Evolutionary conservation across 2,329 filamentous ascomycete genomes (phyloP).

Genomic region (Graphilbum fragrans): DNA sequence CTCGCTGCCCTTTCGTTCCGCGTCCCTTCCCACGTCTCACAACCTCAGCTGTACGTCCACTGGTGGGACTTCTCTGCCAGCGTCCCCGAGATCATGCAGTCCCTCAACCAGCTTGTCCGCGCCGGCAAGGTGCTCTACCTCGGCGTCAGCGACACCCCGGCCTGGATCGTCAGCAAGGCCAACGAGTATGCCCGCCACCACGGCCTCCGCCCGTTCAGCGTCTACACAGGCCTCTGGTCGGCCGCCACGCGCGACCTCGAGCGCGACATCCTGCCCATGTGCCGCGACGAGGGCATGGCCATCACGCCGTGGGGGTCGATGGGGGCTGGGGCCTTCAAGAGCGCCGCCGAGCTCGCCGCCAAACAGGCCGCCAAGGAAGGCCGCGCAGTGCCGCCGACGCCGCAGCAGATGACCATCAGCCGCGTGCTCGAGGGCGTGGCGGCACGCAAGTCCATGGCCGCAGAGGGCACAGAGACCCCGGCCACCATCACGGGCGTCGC

Average conservation of each 20-base stretch:
- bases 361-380: conserved; percentile 17
- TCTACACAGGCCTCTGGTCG: conserved; percentile 56
- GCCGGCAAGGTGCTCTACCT: conserved; percentile 46
- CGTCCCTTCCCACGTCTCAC: background rate
- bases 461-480: too few species aligned
- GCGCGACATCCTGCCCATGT: conserved; percentile 59
- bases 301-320: conserved; percentile 42
- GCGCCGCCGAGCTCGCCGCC: conserved; percentile 15
- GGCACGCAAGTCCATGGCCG: conserved; percentile 24
- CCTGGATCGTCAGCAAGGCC: conserved; percentile 40
- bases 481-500: conserved; percentile 35
- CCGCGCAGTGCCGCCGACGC: conserved; percentile 26
- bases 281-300: conserved; percentile 40
- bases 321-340: conserved; percentile 26
- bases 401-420: conserved; percentile 39
- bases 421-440: conserved; percentile 37
- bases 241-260: conserved; percentile 54
- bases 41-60: conserved; percentile 31
- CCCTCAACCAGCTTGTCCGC: conserved; percentile 37
- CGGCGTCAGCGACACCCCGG: conserved; percentile 43
- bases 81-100: conserved; percentile 48
- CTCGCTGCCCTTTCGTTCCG: background rate
- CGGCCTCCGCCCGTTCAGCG: conserved; percentile 43
- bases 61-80: conserved; percentile 45
- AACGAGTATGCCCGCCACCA: conserved; percentile 49